These are phyloP conservation scores for Penicillium odoratum DNA, from an alignment of 495 filamentous ascomycete genomes.

Conservation along the genomic window DNA sequence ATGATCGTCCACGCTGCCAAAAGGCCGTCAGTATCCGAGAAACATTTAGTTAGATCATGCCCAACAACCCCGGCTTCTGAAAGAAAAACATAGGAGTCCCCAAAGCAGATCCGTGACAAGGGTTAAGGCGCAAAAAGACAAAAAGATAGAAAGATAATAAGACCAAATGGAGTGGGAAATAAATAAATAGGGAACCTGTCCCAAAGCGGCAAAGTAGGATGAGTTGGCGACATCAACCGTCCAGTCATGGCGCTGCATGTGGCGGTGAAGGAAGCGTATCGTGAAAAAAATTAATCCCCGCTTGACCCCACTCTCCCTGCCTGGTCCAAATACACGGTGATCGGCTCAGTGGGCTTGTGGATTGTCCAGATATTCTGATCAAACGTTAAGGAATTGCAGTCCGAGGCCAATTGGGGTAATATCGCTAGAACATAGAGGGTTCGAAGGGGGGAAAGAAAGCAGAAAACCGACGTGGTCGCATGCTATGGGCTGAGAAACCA, in stretches of 20 bases:
- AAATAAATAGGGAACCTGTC: conserved; percentile 11
- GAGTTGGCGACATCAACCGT: conserved; percentile 29
- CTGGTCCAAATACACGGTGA: conserved; percentile 1
- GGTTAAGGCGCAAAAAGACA: background rate
- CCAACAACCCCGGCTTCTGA: background rate
- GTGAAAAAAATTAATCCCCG: conserved; percentile 33
- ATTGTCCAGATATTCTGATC: background rate
- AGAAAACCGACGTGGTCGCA: conserved; percentile 8
- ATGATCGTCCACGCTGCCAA: background rate
- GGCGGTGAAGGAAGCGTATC: conserved; percentile 39
- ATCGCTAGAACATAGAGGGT: background rate
- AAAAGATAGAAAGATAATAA: no score
- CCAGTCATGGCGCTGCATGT: conserved; percentile 36
- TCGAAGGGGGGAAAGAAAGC: background rate
- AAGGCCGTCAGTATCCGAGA: background rate
- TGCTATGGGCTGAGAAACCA: conserved; percentile 2
- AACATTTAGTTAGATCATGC: background rate
- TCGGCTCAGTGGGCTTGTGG: background rate
- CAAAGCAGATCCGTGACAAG: background rate
- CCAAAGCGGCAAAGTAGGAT: conserved; percentile 28
- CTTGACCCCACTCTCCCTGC: conserved; percentile 37
- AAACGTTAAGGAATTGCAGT: background rate
- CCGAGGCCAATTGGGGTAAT: background rate
- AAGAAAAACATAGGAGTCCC: background rate
- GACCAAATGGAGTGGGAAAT: background rate